These are phyloP conservation scores for Peziza echinospora DNA, from an alignment of 495 filamentous ascomycete genomes.

Conservation along the genomic window DNA sequence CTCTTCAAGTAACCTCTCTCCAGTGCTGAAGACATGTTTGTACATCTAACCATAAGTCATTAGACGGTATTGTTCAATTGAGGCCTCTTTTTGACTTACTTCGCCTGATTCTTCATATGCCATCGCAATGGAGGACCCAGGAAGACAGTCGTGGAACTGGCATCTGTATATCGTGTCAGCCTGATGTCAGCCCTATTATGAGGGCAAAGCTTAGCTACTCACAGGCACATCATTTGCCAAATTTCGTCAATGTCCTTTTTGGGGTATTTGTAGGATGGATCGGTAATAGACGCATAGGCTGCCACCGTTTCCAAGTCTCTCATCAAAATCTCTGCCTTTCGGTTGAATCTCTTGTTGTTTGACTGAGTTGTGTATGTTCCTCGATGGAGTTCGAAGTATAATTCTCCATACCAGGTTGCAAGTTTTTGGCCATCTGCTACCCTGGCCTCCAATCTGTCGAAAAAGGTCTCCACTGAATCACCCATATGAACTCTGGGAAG, in stretches of 20 bases:
- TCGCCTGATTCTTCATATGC: slow-evolving; percentile 83
- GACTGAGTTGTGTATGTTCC: slow-evolving; percentile 94
- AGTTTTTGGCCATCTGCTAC: slow-evolving; percentile 50
- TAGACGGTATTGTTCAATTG: no score
- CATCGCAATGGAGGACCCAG: slow-evolving; percentile 92
- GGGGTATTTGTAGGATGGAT: slow-evolving; percentile 61
- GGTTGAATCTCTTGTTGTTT: slow-evolving; percentile 89
- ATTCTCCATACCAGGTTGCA: slow-evolving; percentile 91
- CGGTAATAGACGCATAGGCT: slow-evolving; percentile 55
- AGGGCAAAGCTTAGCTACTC: neutral
- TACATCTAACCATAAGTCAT: slow-evolving; percentile 36
- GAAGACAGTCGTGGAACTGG: slow-evolving; percentile 93
- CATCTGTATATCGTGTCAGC: no score
- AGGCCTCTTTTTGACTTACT: slow-evolving; percentile 15
- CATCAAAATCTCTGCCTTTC: slow-evolving; percentile 61
- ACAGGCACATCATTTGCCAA: slow-evolving; percentile 49
- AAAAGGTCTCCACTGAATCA: slow-evolving; percentile 89
- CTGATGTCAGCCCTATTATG: slow-evolving; percentile 11
- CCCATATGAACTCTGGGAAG: slow-evolving; percentile 51
- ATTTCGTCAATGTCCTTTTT: slow-evolving; percentile 78
- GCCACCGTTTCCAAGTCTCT: slow-evolving; percentile 78
- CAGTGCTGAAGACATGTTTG: slow-evolving; percentile 55
- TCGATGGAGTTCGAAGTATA: slow-evolving; percentile 92
- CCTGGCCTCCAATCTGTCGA: slow-evolving; percentile 56
- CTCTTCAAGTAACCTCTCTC: slow-evolving; percentile 44